phyloP scores from a whole-genome alignment of 768 basidiomycete genomes.

The Pleurotus citrinopileatus region DNA sequence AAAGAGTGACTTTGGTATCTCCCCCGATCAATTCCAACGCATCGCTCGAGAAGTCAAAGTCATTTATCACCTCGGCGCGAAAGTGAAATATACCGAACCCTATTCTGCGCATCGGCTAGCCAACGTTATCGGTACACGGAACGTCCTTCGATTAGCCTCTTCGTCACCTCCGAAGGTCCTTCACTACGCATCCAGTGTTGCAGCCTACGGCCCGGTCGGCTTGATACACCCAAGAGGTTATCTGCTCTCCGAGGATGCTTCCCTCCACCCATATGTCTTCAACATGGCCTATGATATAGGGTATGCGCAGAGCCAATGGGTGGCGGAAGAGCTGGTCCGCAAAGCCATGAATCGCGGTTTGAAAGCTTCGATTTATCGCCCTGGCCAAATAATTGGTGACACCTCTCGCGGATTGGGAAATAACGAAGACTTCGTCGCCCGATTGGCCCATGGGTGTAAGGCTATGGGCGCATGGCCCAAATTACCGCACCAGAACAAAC shows the following conservation, averaged over 20 bases:
- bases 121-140: conserved; percentile 6
- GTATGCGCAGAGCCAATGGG: conserved; percentile 11
- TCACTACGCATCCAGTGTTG: conserved; percentile 8
- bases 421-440: conserved; percentile 6
- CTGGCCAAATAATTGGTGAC: conserved; percentile 3
- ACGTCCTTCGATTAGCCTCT: not conserved
- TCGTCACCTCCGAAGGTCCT: not conserved
- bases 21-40: not conserved
- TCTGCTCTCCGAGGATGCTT: conserved; percentile 1
- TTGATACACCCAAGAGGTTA: not conserved
- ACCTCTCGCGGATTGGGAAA: not conserved
- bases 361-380: not conserved
- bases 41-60: not conserved
- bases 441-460: not conserved
- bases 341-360: not conserved
- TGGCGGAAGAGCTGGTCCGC: conserved; percentile 9
- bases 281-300: conserved; percentile 1
- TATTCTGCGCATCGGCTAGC: conserved; percentile 9
- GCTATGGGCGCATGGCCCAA: conserved; percentile 1
- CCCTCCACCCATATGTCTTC: conserved; percentile 1
- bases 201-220: conserved; percentile 3
- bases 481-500: conserved; percentile 6
- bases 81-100: conserved; percentile 10
- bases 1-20: not conserved
- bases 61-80: conserved; percentile 9